Percentiles rank a stretch among this genome's conserved stretches.
Evolutionary conservation across 108 stramenopile genomes (phyloP).

Genomic region (Hondaea fermentalgiana): DNA sequence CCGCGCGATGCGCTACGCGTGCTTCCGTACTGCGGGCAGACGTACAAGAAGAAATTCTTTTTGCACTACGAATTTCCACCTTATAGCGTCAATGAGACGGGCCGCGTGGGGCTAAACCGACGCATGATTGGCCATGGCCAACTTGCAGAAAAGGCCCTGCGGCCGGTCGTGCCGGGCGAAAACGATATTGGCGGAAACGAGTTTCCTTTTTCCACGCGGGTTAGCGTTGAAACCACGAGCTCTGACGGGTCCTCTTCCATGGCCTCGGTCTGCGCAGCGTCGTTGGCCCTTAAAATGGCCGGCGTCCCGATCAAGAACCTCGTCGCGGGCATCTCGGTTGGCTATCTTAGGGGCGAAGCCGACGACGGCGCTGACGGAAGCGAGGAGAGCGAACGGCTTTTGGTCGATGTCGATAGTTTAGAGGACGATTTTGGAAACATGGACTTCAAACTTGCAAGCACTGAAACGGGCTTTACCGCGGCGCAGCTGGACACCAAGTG

Average conservation of each 20-base stretch:
- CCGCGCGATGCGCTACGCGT: neutral
- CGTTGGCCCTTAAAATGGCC: slow-evolving; percentile 72
- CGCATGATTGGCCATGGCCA: slow-evolving; percentile 67
- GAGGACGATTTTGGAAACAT: slow-evolving; percentile 74
- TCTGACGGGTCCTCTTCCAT: slow-evolving; percentile 70
- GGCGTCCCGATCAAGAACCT: slow-evolving; percentile 68
- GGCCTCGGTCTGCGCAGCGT: slow-evolving; percentile 65
- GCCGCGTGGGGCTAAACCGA: slow-evolving; percentile 46
- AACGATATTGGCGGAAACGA: neutral
- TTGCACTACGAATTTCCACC: slow-evolving; percentile 81
- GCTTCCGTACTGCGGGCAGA: neutral
- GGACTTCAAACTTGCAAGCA: slow-evolving; percentile 87
- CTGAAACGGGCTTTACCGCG: slow-evolving; percentile 64
- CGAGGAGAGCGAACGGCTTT: slow-evolving; percentile 23
- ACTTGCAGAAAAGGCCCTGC: slow-evolving; percentile 73
- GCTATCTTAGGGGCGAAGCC: neutral
- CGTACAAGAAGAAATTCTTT: slow-evolving; percentile 26
- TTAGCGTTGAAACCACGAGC: slow-evolving; percentile 68
- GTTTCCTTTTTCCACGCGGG: slow-evolving; percentile 76
- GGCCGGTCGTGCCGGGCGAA: slow-evolving; percentile 60
- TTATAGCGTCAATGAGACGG: slow-evolving; percentile 58
- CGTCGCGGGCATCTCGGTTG: slow-evolving; percentile 80
- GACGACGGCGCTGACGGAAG: neutral
- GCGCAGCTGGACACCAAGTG: slow-evolving; percentile 54
- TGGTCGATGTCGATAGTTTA: slow-evolving; percentile 76